Evolutionary conservation across 192 early-diverging fungal species (phyloP).

Genomic region (Entomortierella chlamydospora): DNA sequence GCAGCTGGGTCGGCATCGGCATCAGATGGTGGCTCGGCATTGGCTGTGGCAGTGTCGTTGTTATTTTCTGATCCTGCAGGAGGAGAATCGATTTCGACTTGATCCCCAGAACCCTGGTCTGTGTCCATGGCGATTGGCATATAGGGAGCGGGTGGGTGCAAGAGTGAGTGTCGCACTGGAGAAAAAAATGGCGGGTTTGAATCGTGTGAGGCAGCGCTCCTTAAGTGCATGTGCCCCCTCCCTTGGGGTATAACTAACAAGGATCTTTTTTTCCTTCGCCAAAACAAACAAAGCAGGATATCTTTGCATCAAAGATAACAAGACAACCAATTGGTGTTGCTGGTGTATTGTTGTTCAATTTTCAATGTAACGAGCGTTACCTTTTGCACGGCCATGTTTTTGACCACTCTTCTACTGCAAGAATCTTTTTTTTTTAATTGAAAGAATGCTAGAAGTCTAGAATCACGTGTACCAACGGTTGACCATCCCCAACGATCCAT

Average conservation of each 20-base stretch:
- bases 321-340: too few relatives aligned
- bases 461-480: too few relatives aligned
- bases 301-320: too few relatives aligned
- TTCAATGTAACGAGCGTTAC: too few relatives aligned
- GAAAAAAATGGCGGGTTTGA: neutral
- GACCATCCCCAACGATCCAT: too few relatives aligned
- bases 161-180: too few relatives aligned
- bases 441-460: too few relatives aligned
- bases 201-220: conserved; percentile 9
- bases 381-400: too few relatives aligned
- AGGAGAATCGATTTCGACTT: neutral
- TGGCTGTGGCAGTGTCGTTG: neutral
- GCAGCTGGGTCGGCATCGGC: neutral
- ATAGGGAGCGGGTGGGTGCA: neutral
- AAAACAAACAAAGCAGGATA: too few relatives aligned
- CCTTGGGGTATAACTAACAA: neutral
- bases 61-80: neutral
- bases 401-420: too few relatives aligned
- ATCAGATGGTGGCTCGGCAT: neutral
- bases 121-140: neutral
- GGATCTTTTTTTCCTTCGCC: neutral
- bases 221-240: conserved; percentile 10
- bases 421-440: too few relatives aligned
- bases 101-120: neutral
- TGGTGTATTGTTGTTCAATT: too few relatives aligned